Percentiles rank a stretch among this genome's conserved stretches.
These are phyloP conservation scores for Penicillium soppii DNA, from an alignment of 495 filamentous ascomycete species.

Conservation along the genomic window DNA sequence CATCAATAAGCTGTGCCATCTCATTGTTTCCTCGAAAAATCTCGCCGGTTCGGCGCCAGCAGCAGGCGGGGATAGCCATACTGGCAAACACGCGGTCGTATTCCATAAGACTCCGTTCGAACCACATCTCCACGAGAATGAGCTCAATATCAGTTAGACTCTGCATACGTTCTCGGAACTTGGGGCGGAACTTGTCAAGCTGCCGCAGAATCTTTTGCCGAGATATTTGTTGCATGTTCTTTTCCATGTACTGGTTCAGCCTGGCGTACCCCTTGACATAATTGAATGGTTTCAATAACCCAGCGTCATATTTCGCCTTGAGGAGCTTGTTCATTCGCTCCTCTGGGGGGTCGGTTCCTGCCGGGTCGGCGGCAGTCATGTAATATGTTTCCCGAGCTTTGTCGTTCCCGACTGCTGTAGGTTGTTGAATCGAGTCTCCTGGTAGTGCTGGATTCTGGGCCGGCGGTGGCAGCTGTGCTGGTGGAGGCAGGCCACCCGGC, in stretches of 20 bases:
- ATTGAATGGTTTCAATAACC: constrained; percentile 92
- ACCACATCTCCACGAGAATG: constrained; percentile 97
- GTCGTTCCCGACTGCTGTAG: constrained; percentile 65
- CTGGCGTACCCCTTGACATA: constrained; percentile 95
- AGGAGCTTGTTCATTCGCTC: constrained; percentile 94
- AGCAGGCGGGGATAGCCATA: constrained; percentile 98
- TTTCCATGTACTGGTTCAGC: constrained; percentile 85
- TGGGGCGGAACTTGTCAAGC: constrained; percentile 87
- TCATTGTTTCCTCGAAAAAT: constrained; percentile 98
- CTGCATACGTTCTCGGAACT: constrained; percentile 94
- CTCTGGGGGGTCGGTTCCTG: constrained; percentile 86
- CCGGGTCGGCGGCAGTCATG: constrained; percentile 92
- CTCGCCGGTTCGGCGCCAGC: constrained; percentile 94
- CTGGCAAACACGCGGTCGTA: constrained; percentile 98
- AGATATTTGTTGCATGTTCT: constrained; percentile 72
- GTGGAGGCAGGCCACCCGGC: constrained; percentile 32
- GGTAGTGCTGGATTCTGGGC: constrained; percentile 47
- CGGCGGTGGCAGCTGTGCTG: constrained; percentile 33
- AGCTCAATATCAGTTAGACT: constrained; percentile 87
- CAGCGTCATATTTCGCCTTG: constrained; percentile 92
- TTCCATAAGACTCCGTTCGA: constrained; percentile 90
- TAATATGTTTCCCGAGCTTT: constrained; percentile 90
- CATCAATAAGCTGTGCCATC: constrained; percentile 95
- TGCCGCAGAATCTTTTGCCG: constrained; percentile 88
- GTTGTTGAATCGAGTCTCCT: constrained; percentile 58